A percentile compares a stretch with the other conserved stretches of the same genome.
These are phyloP conservation scores for Penicillium sclerotigenum DNA, from an alignment of 2,329 filamentous ascomycete genomes.

Conservation along the genomic window DNA sequence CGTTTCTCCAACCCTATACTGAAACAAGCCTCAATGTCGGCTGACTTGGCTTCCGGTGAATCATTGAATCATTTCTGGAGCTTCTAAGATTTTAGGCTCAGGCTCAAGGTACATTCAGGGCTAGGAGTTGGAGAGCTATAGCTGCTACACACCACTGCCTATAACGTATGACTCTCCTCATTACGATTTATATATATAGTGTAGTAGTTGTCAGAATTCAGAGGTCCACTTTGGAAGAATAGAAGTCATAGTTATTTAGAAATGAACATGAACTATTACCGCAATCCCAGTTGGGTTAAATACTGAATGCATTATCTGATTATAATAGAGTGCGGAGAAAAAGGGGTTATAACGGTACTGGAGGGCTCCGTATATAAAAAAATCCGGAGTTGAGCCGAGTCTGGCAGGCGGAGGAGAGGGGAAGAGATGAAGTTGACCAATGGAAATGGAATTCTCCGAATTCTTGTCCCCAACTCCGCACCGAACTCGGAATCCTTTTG, in stretches of 20 bases:
- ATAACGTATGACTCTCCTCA: neutral
- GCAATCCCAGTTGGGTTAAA: neutral
- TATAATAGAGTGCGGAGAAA: constrained; percentile 1
- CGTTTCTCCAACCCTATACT: too few relatives aligned
- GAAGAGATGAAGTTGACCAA: constrained; percentile 6
- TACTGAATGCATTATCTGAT: neutral
- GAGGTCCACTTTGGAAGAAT: neutral
- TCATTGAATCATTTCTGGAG: neutral
- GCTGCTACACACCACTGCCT: neutral
- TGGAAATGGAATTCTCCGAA: constrained; percentile 14
- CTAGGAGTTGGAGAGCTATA: neutral
- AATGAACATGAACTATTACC: neutral
- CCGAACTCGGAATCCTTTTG: constrained; percentile 12
- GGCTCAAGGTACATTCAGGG: neutral
- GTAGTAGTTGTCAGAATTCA: neutral
- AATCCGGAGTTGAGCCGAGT: constrained; percentile 20
- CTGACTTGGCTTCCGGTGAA: constrained; percentile 4
- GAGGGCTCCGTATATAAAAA: neutral
- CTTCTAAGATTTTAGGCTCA: neutral
- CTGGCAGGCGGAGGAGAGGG: constrained; percentile 4
- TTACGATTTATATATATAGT: neutral
- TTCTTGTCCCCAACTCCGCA: constrained; percentile 16
- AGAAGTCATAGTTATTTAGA: neutral
- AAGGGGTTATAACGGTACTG: neutral
- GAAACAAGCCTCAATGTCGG: too few relatives aligned